A percentile compares a stretch with the other conserved stretches of the same genome.
These are phyloP conservation scores for Coelastrella sp. DNA, from an alignment of 139 green algal genomes.

Conservation along the genomic window DNA sequence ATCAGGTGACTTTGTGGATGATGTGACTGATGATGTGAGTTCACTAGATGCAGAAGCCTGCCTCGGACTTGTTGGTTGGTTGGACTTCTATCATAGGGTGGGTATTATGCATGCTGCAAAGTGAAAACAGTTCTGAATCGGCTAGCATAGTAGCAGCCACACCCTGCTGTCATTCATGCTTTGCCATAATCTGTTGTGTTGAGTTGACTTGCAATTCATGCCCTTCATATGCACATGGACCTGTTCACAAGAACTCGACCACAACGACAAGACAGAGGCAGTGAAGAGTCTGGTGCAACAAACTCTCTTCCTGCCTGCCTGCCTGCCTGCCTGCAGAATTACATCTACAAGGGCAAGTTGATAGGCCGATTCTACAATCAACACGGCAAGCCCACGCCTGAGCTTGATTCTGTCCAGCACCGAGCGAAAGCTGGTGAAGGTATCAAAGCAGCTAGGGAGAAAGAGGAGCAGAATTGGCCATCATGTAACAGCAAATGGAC, in stretches of 20 bases:
- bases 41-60: conserved; percentile 64
- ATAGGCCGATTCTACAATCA: conserved; percentile 64
- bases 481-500: conserved; percentile 71
- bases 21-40: conserved; percentile 69
- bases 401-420: conserved; percentile 18
- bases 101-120: neutral
- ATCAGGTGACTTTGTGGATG: conserved; percentile 66
- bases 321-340: conserved; percentile 54
- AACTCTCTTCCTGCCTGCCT: neutral
- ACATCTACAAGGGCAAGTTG: conserved; percentile 52
- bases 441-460: conserved; percentile 9
- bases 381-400: conserved; percentile 43
- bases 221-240: too few relatives aligned
- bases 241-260: too few relatives aligned
- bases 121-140: neutral
- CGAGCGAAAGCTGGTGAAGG: neutral
- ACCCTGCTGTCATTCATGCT: neutral
- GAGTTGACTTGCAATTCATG: neutral
- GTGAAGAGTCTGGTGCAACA: neutral
- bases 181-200: neutral
- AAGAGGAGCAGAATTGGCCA: conserved; percentile 48
- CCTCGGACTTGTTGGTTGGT: conserved; percentile 65
- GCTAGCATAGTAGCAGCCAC: neutral
- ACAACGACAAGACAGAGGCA: neutral
- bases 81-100: conserved; percentile 72